Percentiles rank a stretch among this genome's conserved stretches.
phyloP scores from a whole-genome alignment of 768 basidiomycete genomes.

The Daedaleopsis sinensis region DNA sequence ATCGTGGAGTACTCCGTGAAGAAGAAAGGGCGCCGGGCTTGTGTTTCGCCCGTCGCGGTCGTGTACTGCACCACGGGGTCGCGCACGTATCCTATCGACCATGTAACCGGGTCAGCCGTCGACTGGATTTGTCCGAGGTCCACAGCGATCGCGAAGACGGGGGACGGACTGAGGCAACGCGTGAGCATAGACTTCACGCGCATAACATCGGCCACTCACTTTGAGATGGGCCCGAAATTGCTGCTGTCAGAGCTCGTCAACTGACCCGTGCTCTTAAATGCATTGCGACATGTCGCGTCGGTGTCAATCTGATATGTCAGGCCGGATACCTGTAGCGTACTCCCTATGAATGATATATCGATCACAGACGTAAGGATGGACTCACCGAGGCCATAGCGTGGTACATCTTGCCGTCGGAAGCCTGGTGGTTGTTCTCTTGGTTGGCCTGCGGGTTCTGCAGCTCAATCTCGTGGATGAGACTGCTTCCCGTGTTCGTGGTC shows the following conservation, averaged over 20 bases:
- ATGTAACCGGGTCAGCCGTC: conserved; percentile 30
- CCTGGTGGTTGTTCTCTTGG: conserved; percentile 12
- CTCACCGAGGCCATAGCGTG: conserved; percentile 18
- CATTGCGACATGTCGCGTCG: conserved; percentile 14
- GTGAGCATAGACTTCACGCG: conserved; percentile 57
- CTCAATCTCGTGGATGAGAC: conserved; percentile 18
- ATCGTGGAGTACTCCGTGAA: conserved; percentile 32
- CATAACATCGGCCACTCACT: conserved; percentile 14
- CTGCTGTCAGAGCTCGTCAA: conserved; percentile 42
- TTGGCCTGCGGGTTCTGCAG: conserved; percentile 3
- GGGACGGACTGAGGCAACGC: conserved; percentile 59
- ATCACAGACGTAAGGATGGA: background rate
- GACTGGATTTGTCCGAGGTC: conserved; percentile 51
- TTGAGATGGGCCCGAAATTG: conserved; percentile 50
- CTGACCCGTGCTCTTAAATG: conserved; percentile 22
- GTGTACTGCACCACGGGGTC: conserved; percentile 42
- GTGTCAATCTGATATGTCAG: conserved; percentile 12
- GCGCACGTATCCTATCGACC: conserved; percentile 40
- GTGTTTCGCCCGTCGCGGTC: conserved; percentile 31
- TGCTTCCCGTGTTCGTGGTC: conserved; percentile 1
- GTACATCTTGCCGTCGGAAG: conserved; percentile 17
- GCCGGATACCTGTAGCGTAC: background rate
- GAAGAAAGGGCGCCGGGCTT: conserved; percentile 36
- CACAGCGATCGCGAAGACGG: conserved; percentile 62
- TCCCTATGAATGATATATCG: background rate